Conservation (phyloP, 164 flowering plant genomes). For the Protea cynaroides region DNA sequence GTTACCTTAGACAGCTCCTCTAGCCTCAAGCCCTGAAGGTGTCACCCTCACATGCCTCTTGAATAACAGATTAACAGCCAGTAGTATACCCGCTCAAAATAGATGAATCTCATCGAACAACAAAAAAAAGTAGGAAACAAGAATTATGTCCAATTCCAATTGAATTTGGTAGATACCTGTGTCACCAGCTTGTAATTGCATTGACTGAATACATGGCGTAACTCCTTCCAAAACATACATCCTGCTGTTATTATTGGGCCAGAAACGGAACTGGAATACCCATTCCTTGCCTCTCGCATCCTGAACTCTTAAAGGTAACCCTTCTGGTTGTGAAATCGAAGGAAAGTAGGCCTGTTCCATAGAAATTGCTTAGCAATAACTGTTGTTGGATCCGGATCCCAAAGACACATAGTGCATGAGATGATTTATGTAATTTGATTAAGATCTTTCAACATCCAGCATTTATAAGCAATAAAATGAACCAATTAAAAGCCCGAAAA, state of each 20-base stretch:
- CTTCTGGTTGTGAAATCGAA: slow-evolving; percentile 81
- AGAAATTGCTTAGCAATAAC: slow-evolving; percentile 7
- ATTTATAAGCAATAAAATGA: not conserved
- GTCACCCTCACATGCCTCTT: too few species aligned
- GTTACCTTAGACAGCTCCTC: too few species aligned
- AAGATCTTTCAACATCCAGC: not conserved
- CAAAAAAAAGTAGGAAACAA: not conserved
- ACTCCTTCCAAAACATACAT: slow-evolving; percentile 98
- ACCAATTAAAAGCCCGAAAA: not conserved
- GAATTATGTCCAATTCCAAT: not conserved
- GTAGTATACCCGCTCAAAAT: too few species aligned
- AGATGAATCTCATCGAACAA: not conserved
- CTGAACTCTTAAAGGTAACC: slow-evolving; percentile 75
- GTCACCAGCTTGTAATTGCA: slow-evolving; percentile 95
- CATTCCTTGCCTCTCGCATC: slow-evolving; percentile 87
- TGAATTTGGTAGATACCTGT: slow-evolving; percentile 42
- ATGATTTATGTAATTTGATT: not conserved
- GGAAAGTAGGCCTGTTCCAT: slow-evolving; percentile 80
- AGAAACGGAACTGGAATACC: slow-evolving; percentile 87
- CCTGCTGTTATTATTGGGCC: slow-evolving; percentile 98
- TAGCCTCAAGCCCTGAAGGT: too few species aligned
- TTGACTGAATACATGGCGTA: slow-evolving; percentile 86
- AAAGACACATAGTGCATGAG: not conserved
- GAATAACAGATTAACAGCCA: too few species aligned
- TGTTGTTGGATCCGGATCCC: not conserved